Percentiles rank a stretch among this genome's conserved stretches.
Evolutionary conservation across 176 grass and related monocot genomes (phyloP).

Genomic region (Musa acuminata): DNA sequence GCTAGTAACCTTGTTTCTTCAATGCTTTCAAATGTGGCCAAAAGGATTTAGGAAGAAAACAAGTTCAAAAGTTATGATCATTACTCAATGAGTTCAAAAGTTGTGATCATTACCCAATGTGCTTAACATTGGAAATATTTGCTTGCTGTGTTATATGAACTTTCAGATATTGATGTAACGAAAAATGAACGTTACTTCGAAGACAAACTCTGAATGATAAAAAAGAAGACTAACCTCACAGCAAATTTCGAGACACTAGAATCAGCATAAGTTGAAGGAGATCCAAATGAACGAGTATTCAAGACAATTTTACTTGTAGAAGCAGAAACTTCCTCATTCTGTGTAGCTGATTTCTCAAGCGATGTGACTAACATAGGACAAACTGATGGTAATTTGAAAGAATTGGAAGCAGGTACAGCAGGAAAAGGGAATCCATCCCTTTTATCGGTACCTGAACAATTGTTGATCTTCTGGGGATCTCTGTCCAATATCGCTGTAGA

Average conservation of each 20-base stretch:
- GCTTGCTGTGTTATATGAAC: too few species aligned
- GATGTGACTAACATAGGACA: background rate
- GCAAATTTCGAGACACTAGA: background rate
- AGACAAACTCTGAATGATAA: too few species aligned
- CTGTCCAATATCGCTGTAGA: conserved; percentile 24
- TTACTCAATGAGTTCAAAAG: too few species aligned
- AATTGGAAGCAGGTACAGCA: background rate
- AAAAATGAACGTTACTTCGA: too few species aligned
- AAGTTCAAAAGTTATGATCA: too few species aligned
- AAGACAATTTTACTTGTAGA: background rate
- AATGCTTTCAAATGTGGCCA: too few species aligned
- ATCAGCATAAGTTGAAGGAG: background rate
- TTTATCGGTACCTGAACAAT: background rate
- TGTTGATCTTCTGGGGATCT: conserved; percentile 19
- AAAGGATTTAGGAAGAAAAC: too few species aligned
- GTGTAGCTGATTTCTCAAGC: background rate
- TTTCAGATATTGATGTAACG: too few species aligned
- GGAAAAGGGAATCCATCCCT: background rate
- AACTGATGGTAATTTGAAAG: background rate
- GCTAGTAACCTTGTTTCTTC: too few species aligned
- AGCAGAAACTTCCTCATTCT: background rate
- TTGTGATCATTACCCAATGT: too few species aligned
- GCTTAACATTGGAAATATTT: too few species aligned
- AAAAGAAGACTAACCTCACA: background rate
- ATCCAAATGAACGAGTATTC: background rate